A percentile compares a stretch with the other conserved stretches of the same genome.
Evolutionary conservation across 1,284 basidiomycete genomes (phyloP).

Genomic region (Cryptococcus sp.): DNA sequence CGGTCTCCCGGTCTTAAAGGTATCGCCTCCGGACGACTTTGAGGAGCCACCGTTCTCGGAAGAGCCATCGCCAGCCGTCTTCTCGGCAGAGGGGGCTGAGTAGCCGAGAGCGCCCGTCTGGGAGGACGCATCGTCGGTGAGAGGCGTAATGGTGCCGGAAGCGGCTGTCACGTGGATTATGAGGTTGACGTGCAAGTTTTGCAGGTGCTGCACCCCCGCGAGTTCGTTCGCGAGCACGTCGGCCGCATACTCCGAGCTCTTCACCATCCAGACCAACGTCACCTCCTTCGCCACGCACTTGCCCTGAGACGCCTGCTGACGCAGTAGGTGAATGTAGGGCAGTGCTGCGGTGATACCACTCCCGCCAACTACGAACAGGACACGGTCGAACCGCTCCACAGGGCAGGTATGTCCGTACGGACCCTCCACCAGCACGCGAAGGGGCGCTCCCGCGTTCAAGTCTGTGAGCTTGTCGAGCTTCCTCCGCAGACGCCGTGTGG

Average conservation of each 20-base stretch:
- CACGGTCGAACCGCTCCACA: conserved; percentile 23
- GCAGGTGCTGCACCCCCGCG: background rate
- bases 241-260: conserved; percentile 22
- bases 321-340: conserved; percentile 25
- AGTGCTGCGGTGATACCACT: conserved; percentile 33
- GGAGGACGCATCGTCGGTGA: background rate
- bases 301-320: background rate
- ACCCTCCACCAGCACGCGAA: conserved; percentile 31
- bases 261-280: conserved; percentile 29
- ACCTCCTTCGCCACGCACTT: conserved; percentile 6
- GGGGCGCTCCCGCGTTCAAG: background rate
- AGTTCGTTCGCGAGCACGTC: conserved; percentile 30
- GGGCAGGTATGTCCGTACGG: conserved; percentile 31
- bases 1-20: conserved; percentile 18
- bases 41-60: background rate
- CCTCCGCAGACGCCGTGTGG: conserved; percentile 18
- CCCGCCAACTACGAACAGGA: conserved; percentile 32
- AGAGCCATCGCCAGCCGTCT: background rate
- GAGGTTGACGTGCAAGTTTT: conserved; percentile 12
- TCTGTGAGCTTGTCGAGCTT: background rate
- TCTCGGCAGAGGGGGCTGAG: background rate
- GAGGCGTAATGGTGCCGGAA: background rate
- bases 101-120: background rate
- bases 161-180: conserved; percentile 10
- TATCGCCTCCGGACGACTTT: background rate